phyloP scores from a whole-genome alignment of 495 filamentous ascomycete species.

The Sordaria brevicollis region DNA sequence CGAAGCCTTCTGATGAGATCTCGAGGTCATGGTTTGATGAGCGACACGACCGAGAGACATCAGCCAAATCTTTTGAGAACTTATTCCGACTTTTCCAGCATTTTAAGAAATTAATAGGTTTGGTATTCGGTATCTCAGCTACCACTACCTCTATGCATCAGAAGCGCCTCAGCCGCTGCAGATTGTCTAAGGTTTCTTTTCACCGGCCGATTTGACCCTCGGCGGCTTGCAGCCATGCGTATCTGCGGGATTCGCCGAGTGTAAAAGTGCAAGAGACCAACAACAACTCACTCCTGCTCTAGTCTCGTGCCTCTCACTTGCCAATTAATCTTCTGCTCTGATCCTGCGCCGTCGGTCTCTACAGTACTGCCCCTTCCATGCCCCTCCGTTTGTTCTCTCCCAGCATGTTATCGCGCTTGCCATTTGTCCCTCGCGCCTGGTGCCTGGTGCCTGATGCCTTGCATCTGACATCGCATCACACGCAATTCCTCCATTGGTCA shows the following conservation, averaged over 20 bases:
- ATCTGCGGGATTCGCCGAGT: neutral
- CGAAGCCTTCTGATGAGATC: neutral
- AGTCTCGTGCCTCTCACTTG: neutral
- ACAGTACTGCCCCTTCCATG: neutral
- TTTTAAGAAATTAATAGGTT: neutral
- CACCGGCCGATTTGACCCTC: neutral
- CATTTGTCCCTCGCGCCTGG: neutral
- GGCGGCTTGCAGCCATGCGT: neutral
- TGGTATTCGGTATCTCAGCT: neutral
- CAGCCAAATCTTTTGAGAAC: neutral
- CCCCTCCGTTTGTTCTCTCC: neutral
- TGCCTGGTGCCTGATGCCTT: neutral
- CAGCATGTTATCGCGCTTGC: neutral
- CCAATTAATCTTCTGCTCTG: neutral
- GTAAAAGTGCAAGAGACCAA: neutral
- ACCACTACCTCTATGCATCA: too few species aligned
- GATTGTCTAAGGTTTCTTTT: neutral
- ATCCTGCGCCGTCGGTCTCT: neutral
- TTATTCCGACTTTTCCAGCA: neutral
- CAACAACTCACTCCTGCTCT: neutral
- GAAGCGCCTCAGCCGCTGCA: neutral
- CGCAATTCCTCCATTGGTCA: neutral
- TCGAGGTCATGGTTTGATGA: neutral
- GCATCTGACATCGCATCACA: neutral
- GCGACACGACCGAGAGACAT: neutral